Percentiles rank a stretch among this genome's conserved stretches.
Evolutionary conservation across 208 protist species (phyloP).

Genomic region (Trypanosoma vivax): DNA sequence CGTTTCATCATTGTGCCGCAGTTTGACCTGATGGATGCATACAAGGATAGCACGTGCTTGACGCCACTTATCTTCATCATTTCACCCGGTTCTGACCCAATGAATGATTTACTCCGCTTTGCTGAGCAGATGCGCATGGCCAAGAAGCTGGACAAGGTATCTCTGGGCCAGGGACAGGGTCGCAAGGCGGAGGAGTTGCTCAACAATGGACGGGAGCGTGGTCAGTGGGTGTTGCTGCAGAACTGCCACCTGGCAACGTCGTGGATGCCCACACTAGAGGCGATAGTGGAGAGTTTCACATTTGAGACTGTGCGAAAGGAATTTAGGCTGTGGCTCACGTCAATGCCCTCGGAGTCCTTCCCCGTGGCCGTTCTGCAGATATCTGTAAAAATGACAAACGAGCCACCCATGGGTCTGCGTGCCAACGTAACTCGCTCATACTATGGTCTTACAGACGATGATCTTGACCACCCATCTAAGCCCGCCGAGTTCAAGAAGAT

Average conservation of each 20-base stretch:
- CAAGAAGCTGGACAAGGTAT: constrained; percentile 93
- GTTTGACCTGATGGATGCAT: constrained; percentile 92
- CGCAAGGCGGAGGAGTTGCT: constrained; percentile 91
- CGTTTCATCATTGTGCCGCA: constrained; percentile 94
- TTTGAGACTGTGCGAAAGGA: constrained; percentile 93
- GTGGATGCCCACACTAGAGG: constrained; percentile 92
- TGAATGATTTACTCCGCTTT: constrained; percentile 93
- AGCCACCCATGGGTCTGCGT: constrained; percentile 96
- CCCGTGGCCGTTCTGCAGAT: constrained; percentile 97
- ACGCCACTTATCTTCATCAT: constrained; percentile 97
- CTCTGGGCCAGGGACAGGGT: constrained; percentile 96
- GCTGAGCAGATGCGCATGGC: constrained; percentile 91
- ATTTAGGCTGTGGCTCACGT: constrained; percentile 98
- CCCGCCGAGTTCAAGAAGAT: constrained; percentile 87
- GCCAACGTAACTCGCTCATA: constrained; percentile 95
- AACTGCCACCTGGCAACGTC: constrained; percentile 96
- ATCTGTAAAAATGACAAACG: constrained; percentile 98
- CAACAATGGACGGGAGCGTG: constrained; percentile 67
- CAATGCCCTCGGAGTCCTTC: constrained; percentile 95
- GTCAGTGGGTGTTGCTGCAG: constrained; percentile 95
- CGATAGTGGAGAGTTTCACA: constrained; percentile 92
- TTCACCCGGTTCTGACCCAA: constrained; percentile 94
- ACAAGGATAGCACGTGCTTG: constrained; percentile 89
- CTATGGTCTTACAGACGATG: constrained; percentile 83
- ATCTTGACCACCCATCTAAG: constrained; percentile 80